phyloP scores from a whole-genome alignment of 768 basidiomycete genomes.

The Suillus spraguei region DNA sequence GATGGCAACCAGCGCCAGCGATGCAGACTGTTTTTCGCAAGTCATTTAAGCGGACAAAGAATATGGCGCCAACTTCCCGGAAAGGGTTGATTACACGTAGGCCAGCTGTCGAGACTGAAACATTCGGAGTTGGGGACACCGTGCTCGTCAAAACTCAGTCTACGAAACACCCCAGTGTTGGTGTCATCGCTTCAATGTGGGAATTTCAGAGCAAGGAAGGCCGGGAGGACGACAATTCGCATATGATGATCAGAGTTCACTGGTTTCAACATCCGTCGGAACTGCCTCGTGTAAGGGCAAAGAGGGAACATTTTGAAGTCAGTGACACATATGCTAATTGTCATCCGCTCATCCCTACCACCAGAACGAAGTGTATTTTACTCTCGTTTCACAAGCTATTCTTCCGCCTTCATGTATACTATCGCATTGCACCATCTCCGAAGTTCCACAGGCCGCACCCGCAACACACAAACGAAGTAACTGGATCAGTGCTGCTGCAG shows the following conservation, averaged over 20 bases:
- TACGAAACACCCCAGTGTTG: constrained; percentile 58
- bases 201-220: constrained; percentile 39
- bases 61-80: constrained; percentile 19
- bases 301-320: constrained; percentile 63
- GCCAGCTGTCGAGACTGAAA: constrained; percentile 21
- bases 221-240: constrained; percentile 34
- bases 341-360: constrained; percentile 1
- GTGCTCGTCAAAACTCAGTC: constrained; percentile 56
- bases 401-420: constrained; percentile 55
- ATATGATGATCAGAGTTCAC: constrained; percentile 64
- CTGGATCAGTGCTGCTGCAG: constrained; percentile 19
- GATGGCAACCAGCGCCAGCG: constrained; percentile 22
- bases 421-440: constrained; percentile 51
- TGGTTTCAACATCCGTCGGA: constrained; percentile 77
- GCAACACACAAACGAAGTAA: constrained; percentile 22
- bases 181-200: constrained; percentile 74
- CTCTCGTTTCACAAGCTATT: constrained; percentile 48
- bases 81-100: constrained; percentile 15
- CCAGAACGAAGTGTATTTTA: constrained; percentile 80
- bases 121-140: constrained; percentile 65
- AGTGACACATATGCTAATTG: constrained; percentile 19
- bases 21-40: constrained; percentile 31
- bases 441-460: constrained; percentile 18
- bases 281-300: constrained; percentile 59
- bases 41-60: constrained; percentile 29